These are phyloP conservation scores for Macadamia tetraphylla DNA, from an alignment of 164 flowering plant species.

Conservation along the genomic window DNA sequence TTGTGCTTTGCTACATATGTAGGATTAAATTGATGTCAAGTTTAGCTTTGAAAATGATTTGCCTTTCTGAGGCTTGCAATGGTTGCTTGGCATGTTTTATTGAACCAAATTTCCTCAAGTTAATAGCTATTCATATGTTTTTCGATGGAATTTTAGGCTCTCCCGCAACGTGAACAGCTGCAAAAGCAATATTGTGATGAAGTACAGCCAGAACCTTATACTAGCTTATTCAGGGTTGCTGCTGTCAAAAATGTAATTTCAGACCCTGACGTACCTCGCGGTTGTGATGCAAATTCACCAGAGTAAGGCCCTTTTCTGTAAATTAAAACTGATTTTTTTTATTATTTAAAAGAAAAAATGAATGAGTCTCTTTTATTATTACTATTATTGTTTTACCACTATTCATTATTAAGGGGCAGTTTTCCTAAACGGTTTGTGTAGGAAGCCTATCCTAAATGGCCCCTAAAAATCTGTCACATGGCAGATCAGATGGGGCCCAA, in stretches of 20 bases:
- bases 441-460: no score
- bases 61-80: background rate
- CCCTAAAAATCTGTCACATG: no score
- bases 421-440: no score
- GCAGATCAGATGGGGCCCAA: no score
- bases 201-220: constrained; percentile 39
- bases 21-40: background rate
- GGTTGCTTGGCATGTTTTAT: background rate
- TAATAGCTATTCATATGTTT: background rate
- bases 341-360: no score
- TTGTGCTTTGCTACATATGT: background rate
- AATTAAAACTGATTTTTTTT: background rate
- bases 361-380: constrained; percentile 1
- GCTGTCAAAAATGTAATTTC: constrained; percentile 55
- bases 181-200: constrained; percentile 57
- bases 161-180: constrained; percentile 57
- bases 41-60: no score
- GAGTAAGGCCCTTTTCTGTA: constrained; percentile 52
- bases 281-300: constrained; percentile 61
- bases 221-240: constrained; percentile 37
- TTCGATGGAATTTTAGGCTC: constrained; percentile 28
- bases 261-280: constrained; percentile 81
- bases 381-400: background rate
- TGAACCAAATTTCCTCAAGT: no score
- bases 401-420: no score